Evolutionary conservation across 345 rosid genomes (phyloP), one percentile per base, ranked within the genome.

Genomic region (Clarkia xantiana): DNA sequence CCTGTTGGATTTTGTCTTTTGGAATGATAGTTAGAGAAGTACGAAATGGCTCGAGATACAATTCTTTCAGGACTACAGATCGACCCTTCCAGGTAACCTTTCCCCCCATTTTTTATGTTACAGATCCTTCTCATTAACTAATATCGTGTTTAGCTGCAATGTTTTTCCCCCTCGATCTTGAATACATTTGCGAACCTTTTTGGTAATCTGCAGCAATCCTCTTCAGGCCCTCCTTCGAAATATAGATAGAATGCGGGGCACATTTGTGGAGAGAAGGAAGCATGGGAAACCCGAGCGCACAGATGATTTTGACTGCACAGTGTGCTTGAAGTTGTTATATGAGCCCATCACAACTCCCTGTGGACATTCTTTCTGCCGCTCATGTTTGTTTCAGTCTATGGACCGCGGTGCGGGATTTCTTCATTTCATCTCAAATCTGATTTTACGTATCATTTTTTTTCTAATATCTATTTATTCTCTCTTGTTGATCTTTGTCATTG

Each of bases 351-450:
- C 98, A 3, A 83, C 96, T 57, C 81, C 98, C 10, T 91, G 98
- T 48, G 98, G 98, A 56, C 98, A 91, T 76, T 79, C 96, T 34
- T 91, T 86, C 72, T 91, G 98, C 70, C 81, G 83, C 23, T 68
- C 87, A 42, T 91, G 96, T 66, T 76, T 86, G 48, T 76, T 83
- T 63, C 98, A 86, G 69, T 74, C 96, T 18, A 86, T 83, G 96
- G 98, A 86, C 71, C 77, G 85, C 44, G 84, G 96, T 83, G 47
- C 60, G 82, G 63, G 23, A 65, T 60, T 42, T 18, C 23, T 23
- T 20, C 42, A 43, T 29, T 7, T 38, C 18, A 29, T n/a, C 14
- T 23, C 17, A 4, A 19, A 8, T 11, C 40, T 18, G 11, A 12
- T 45, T 34, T 18, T 46, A 12, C 45, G 8, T 45, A 11, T 20